Conservation (phyloP, 441 rosid genomes). For the Pelargonium citronellum region DNA sequence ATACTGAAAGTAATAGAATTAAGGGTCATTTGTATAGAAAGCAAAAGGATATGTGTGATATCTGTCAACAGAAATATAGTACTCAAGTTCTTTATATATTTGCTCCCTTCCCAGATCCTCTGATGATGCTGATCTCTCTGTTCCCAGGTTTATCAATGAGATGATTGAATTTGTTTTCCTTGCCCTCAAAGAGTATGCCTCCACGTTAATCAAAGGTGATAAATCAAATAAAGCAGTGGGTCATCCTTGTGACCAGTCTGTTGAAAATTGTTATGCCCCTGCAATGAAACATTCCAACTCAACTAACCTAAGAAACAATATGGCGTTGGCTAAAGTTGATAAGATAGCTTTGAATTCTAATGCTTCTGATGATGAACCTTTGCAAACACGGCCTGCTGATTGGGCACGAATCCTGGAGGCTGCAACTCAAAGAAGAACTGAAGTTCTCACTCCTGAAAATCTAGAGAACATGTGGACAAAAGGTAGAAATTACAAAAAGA, state of each 20-base stretch:
- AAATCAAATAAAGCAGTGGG: conserved; percentile 25
- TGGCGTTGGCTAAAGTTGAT: conserved; percentile 31
- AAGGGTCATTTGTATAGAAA: too few species aligned
- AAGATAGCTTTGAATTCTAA: conserved; percentile 28
- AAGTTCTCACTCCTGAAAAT: conserved; percentile 93
- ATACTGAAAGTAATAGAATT: too few species aligned
- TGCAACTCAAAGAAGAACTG: conserved; percentile 85
- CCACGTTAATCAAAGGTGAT: conserved; percentile 39
- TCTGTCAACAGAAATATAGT: too few species aligned
- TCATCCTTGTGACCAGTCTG: conserved; percentile 18
- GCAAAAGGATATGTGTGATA: too few species aligned
- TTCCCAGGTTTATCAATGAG: conserved; percentile 78
- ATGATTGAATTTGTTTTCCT: conserved; percentile 64
- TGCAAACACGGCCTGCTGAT: conserved; percentile 48
- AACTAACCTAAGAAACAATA: conserved; percentile 35
- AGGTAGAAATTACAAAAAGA: conserved; percentile 86
- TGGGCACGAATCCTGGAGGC: conserved; percentile 83
- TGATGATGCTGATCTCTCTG: not conserved
- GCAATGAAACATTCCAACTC: conserved; percentile 28
- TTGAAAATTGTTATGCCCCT: conserved; percentile 27
- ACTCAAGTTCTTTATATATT: too few species aligned
- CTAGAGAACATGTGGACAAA: conserved; percentile 98
- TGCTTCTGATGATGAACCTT: conserved; percentile 33
- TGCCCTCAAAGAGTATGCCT: conserved; percentile 40
- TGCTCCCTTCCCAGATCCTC: too few species aligned